A percentile compares a stretch with the other conserved stretches of the same genome.
Conservation (phyloP, 768 basidiomycete species). For the Tricholoma saponaceum region DNA sequence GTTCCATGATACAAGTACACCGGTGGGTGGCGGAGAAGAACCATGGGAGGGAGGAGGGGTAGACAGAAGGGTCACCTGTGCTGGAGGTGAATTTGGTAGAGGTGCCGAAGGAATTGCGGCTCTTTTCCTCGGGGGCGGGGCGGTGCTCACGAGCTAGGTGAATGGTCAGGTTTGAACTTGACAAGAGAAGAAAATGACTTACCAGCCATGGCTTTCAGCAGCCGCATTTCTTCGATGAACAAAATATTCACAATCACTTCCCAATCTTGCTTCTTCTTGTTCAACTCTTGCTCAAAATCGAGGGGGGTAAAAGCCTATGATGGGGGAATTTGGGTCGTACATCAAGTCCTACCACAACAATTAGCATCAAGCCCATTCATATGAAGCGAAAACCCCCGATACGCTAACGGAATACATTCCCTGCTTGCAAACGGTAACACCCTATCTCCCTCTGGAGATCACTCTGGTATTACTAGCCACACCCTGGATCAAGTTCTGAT, state of each 20-base stretch:
- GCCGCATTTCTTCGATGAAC: slow-evolving; percentile 93
- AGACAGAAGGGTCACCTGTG: slow-evolving; percentile 58
- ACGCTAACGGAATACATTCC: too few species aligned
- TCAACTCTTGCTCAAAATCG: too few species aligned
- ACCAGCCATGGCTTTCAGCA: too few species aligned
- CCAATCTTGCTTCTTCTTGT: slow-evolving; percentile 99
- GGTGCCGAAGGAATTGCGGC: too few species aligned
- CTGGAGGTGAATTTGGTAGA: slow-evolving; percentile 72
- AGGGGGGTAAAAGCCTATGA: slow-evolving; percentile 92
- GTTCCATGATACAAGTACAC: too few species aligned
- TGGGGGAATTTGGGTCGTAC: slow-evolving; percentile 79
- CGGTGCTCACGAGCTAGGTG: slow-evolving; percentile 69
- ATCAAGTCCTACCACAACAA: slow-evolving; percentile 72
- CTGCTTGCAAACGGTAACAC: too few species aligned
- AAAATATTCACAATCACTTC: slow-evolving; percentile 99
- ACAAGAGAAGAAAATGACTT: slow-evolving; percentile 2
- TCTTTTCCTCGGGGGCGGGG: slow-evolving; percentile 69
- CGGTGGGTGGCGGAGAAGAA: slow-evolving; percentile 96
- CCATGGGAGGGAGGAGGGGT: slow-evolving; percentile 89
- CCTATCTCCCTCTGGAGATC: too few species aligned
- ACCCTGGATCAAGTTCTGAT: too few species aligned
- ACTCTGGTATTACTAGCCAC: too few species aligned
- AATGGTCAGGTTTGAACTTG: not conserved
- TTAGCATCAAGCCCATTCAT: not conserved
- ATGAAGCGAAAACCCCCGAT: too few species aligned